phyloP scores from a whole-genome alignment of 192 early-diverging fungal genomes.

The Coemansia sp. region DNA sequence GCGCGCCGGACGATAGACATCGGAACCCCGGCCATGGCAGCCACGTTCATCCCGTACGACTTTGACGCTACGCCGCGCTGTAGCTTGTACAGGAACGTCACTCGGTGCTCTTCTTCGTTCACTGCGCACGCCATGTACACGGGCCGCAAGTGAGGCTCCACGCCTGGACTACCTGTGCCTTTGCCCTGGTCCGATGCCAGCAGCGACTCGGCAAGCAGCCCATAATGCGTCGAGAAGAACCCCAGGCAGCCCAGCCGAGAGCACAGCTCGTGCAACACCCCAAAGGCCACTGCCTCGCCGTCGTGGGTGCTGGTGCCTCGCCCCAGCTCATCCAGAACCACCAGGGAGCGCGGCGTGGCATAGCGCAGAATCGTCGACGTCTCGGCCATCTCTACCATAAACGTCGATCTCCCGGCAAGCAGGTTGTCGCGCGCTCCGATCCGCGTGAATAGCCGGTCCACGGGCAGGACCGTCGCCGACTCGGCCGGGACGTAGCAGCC shows the following conservation, averaged over 20 bases:
- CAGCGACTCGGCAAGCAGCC: conserved; percentile 83
- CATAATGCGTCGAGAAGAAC: conserved; percentile 96
- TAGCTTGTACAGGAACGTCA: conserved; percentile 94
- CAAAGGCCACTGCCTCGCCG: conserved; percentile 92
- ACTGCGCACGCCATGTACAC: conserved; percentile 86
- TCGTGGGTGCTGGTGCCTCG: conserved; percentile 96
- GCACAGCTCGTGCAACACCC: conserved; percentile 80
- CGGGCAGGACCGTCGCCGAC: conserved; percentile 64
- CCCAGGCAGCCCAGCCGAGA: conserved; percentile 80
- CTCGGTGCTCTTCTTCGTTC: conserved; percentile 74
- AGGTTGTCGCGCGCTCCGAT: conserved; percentile 98
- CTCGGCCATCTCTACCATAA: conserved; percentile 94
- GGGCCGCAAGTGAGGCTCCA: conserved; percentile 66
- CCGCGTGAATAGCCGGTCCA: conserved; percentile 94
- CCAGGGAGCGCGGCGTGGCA: conserved; percentile 83
- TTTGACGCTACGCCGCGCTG: conserved; percentile 78
- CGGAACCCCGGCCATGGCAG: conserved; percentile 92
- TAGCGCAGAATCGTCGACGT: conserved; percentile 88
- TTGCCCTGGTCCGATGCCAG: conserved; percentile 4
- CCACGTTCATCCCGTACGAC: conserved; percentile 98
- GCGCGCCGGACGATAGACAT: conserved; percentile 63
- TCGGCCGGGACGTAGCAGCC: conserved; percentile 91
- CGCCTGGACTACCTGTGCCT: not conserved
- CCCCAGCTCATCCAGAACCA: conserved; percentile 96
- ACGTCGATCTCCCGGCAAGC: conserved; percentile 89